phyloP scores from a whole-genome alignment of 2,329 filamentous ascomycete species.

The Calonectria hawksworthii region DNA sequence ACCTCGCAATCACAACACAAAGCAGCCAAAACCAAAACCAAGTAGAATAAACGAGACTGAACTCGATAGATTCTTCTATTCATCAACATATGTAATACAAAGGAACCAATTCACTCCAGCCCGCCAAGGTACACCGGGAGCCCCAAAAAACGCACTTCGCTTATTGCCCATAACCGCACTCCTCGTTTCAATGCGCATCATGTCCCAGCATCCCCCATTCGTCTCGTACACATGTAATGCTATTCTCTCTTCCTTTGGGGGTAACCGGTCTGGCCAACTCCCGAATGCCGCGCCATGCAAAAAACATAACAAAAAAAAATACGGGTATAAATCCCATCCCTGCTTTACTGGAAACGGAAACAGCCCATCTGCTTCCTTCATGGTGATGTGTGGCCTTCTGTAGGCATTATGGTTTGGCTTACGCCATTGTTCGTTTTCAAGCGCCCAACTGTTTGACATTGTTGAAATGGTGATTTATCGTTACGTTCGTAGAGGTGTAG shows the following conservation, averaged over 20 bases:
- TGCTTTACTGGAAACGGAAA: conserved; percentile 12
- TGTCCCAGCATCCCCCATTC: conserved; percentile 11
- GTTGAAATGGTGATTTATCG: conserved; percentile 20
- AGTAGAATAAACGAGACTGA: conserved; percentile 6
- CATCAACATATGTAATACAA: conserved; percentile 18
- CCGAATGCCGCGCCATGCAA: conserved; percentile 44
- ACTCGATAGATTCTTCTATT: conserved; percentile 12
- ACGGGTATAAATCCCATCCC: conserved; percentile 15
- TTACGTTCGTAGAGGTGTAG: conserved; percentile 24
- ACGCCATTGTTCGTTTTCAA: background rate
- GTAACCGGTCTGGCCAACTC: conserved; percentile 20
- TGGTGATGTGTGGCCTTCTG: background rate
- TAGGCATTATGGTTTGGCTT: background rate
- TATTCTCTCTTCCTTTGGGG: background rate
- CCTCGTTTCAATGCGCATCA: conserved; percentile 19
- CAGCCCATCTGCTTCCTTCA: background rate
- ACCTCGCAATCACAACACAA: background rate
- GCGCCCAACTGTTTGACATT: conserved; percentile 6
- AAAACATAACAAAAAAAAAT: conserved; percentile 26
- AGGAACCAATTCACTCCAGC: conserved; percentile 11
- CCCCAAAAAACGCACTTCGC: conserved; percentile 6
- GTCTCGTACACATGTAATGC: conserved; percentile 25
- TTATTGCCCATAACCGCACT: background rate
- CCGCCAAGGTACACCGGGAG: conserved; percentile 1
- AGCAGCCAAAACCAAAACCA: background rate